phyloP scores from a whole-genome alignment of 2,329 filamentous ascomycete genomes.

The Diplodia mutila region DNA sequence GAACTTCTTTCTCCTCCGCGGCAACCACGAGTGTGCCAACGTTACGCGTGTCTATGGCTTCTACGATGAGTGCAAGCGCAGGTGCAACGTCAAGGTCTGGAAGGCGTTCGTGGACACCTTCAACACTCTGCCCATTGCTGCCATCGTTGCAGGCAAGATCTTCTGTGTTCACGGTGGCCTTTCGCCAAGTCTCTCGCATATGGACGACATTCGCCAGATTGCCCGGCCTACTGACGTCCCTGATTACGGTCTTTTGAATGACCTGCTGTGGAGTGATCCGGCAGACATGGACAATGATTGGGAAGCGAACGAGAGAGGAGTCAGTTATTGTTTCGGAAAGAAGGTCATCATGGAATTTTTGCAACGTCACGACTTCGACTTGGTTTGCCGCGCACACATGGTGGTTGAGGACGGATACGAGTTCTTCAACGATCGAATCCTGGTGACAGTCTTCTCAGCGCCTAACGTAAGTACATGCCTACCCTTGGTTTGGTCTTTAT shows the following conservation, averaged over 20 bases:
- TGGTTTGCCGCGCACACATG: slow-evolving; percentile 98
- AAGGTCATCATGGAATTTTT: slow-evolving; percentile 97
- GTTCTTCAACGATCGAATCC: slow-evolving; percentile 92
- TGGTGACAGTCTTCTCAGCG: slow-evolving; percentile 97
- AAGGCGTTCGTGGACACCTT: slow-evolving; percentile 98
- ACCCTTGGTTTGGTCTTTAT: background rate
- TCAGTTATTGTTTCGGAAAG: slow-evolving; percentile 98
- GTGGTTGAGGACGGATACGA: slow-evolving; percentile 99
- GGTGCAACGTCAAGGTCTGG: slow-evolving; percentile 97
- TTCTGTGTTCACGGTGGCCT: slow-evolving; percentile 96
- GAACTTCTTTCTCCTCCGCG: slow-evolving; percentile 93
- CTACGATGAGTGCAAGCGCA: slow-evolving; percentile 96
- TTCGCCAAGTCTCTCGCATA: slow-evolving; percentile 88
- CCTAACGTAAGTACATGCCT: slow-evolving; percentile 77
- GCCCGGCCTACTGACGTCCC: slow-evolving; percentile 94
- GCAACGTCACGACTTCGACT: slow-evolving; percentile 91
- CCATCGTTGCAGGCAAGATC: slow-evolving; percentile 97
- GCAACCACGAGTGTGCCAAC: slow-evolving; percentile 96
- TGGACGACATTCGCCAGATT: slow-evolving; percentile 98
- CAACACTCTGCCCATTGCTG: slow-evolving; percentile 91
- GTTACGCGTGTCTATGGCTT: slow-evolving; percentile 96
- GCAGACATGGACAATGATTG: slow-evolving; percentile 98
- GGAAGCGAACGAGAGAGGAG: slow-evolving; percentile 95
- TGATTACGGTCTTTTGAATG: slow-evolving; percentile 93
- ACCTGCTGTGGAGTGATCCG: slow-evolving; percentile 95